Percentiles rank a stretch among this genome's conserved stretches.
Evolutionary conservation across 140 eudicot species (phyloP).

Genomic region (Erigeron philadelphicus): DNA sequence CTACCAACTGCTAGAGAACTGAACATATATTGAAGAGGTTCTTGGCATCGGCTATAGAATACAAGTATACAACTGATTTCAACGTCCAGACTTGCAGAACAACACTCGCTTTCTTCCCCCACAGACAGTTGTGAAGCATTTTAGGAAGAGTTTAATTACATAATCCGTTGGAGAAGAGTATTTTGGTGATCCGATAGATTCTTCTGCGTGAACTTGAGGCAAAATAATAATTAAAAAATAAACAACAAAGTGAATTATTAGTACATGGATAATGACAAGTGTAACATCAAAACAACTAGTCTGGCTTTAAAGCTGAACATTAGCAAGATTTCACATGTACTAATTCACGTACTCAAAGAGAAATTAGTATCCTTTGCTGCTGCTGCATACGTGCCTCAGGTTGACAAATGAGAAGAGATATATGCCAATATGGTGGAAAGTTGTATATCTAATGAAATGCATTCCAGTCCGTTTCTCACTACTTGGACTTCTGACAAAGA

Average conservation of each 20-base stretch:
- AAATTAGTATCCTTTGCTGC: background rate
- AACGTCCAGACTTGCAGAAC: constrained; percentile 66
- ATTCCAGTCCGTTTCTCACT: constrained; percentile 36
- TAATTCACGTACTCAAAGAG: background rate
- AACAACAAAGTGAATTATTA: no score
- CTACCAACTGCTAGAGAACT: constrained; percentile 71
- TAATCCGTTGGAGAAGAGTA: no score
- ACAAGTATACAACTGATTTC: constrained; percentile 87
- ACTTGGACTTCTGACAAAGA: constrained; percentile 69
- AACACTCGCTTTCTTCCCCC: constrained; percentile 90
- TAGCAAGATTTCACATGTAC: constrained; percentile 18
- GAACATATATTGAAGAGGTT: constrained; percentile 75
- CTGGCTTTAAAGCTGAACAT: constrained; percentile 2
- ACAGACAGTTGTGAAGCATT: constrained; percentile 87
- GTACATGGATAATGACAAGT: no score
- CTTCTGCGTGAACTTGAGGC: no score
- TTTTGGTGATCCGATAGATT: no score
- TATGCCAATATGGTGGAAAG: constrained; percentile 13
- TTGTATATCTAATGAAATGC: background rate
- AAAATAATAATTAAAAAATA: no score
- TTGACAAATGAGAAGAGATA: constrained; percentile 15
- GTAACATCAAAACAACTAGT: background rate
- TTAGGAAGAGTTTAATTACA: no score
- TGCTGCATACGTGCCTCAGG: background rate
- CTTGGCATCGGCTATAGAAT: constrained; percentile 93